Conservation (phyloP, 768 basidiomycete genomes). For the Antrodiella citrinella region DNA sequence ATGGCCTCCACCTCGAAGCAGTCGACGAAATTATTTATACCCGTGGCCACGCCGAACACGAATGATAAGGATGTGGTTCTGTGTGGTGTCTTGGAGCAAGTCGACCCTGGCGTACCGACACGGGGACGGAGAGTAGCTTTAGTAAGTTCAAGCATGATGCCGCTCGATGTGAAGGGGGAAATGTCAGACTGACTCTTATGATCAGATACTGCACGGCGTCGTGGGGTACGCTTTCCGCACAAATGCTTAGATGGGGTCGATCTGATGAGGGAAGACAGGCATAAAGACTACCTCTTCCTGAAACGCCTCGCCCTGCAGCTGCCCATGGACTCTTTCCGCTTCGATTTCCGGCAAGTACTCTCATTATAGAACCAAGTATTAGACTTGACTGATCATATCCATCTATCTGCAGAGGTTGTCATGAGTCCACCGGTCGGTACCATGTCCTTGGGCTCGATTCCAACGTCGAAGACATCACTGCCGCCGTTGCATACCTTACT, state of each 20-base stretch:
- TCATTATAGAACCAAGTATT: not conserved
- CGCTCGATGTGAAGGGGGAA: too few species aligned
- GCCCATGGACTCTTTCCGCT: conserved; percentile 75
- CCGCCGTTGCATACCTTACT: conserved; percentile 57
- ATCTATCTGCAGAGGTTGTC: conserved; percentile 48
- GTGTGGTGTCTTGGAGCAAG: conserved; percentile 52
- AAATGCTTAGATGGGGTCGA: not conserved
- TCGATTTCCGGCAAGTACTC: conserved; percentile 71
- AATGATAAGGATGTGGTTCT: not conserved
- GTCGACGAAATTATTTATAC: conserved; percentile 37
- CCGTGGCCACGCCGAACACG: not conserved
- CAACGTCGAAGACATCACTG: conserved; percentile 59
- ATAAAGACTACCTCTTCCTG: conserved; percentile 82
- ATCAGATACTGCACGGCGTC: conserved; percentile 75
- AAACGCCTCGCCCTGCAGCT: conserved; percentile 57
- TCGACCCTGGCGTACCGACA: conserved; percentile 40
- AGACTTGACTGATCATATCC: not conserved
- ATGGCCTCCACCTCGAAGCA: conserved; percentile 17
- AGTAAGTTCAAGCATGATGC: conserved; percentile 37
- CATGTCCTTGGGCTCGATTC: conserved; percentile 47
- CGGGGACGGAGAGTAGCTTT: conserved; percentile 56
- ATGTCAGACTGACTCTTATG: too few species aligned
- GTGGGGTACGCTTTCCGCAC: conserved; percentile 50
- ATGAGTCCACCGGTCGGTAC: conserved; percentile 68
- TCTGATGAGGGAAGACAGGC: conserved; percentile 33